These are phyloP conservation scores for Rhynchosporium secalis DNA, from an alignment of 2,329 filamentous ascomycete genomes.

Conservation along the genomic window DNA sequence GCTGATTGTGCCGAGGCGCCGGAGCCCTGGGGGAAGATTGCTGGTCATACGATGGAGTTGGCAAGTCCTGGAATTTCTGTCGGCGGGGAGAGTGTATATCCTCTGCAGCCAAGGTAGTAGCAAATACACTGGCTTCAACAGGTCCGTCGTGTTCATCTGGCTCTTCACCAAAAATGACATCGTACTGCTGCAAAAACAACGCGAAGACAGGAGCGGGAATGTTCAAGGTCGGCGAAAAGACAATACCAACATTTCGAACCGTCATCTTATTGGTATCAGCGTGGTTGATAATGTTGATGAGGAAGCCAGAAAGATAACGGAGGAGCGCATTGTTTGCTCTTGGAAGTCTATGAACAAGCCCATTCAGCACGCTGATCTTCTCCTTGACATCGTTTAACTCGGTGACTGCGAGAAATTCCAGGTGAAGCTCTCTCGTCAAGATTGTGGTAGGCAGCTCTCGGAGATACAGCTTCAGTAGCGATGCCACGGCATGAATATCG, in stretches of 20 bases:
- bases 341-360: slow-evolving; percentile 78
- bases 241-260: slow-evolving; percentile 93
- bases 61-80: slow-evolving; percentile 67
- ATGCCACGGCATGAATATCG: slow-evolving; percentile 94
- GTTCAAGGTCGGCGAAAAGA: slow-evolving; percentile 95
- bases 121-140: slow-evolving; percentile 46
- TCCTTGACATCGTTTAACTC: slow-evolving; percentile 74
- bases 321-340: slow-evolving; percentile 78
- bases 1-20: slow-evolving; percentile 42
- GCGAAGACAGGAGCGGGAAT: slow-evolving; percentile 95
- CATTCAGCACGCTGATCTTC: slow-evolving; percentile 74
- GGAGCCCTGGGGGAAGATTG: slow-evolving; percentile 46
- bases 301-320: slow-evolving; percentile 80
- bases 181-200: slow-evolving; percentile 87
- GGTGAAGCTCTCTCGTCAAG: slow-evolving; percentile 83
- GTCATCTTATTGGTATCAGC: slow-evolving; percentile 96
- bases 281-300: slow-evolving; percentile 91
- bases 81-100: slow-evolving; percentile 63
- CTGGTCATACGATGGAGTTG: slow-evolving; percentile 63
- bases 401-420: slow-evolving; percentile 82
- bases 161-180: slow-evolving; percentile 76
- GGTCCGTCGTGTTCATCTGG: slow-evolving; percentile 63
- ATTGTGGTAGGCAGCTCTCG: slow-evolving; percentile 90
- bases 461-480: slow-evolving; percentile 89
- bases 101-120: slow-evolving; percentile 49